Evolutionary conservation across 2,329 filamentous ascomycete species (phyloP), one percentile per base, ranked within the genome.

Genomic region (Cytospora paraplurivora): DNA sequence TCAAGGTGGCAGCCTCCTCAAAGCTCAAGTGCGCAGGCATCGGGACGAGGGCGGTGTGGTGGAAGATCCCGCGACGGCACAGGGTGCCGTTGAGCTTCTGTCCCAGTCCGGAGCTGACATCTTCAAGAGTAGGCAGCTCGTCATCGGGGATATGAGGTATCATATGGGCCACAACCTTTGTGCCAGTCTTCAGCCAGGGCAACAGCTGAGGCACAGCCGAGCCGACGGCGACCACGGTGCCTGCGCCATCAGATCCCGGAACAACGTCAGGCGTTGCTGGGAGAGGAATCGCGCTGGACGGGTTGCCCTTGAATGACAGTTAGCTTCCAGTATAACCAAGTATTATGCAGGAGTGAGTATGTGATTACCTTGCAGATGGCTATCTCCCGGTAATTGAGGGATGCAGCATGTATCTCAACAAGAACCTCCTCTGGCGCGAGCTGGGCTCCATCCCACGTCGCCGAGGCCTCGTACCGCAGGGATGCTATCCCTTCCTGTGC

Each of bases 371-470:
- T 72, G 73, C 78, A 75, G 57, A 82, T 81, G 17, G 76, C 73
- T 10, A 83, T 68, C 37, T 83, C 81, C 32, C 81, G 75, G 64
- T 81, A 82, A 65, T 83, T 83, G 57, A 83, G 70, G 13, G 79
- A 79, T 0, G 77, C 80, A 4, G 76, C 80, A n/a, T 78, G 70
- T 1, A 83, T 76, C 72, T 86, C 85, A 68, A 89, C 84, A 5
- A 89, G 76, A 5, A 88, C 85, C 54, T 88, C 85, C 59, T 82
- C 79, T 52, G 86, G 80, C 3, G 82, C 84, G 1, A 87, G 68
- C 62, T 81, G 72, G 15, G 64, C 37, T n/a, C 49, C 55, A 8
- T 54, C 50, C 7, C 38, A 61, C 38, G 57, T 47, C 12, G 53
- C 15, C 35, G 8, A 32, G 4, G 47, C 37, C 21, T 64, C 53